phyloP scores from a whole-genome alignment of 352 stramenopile genomes.

The Pythium insidiosum region DNA sequence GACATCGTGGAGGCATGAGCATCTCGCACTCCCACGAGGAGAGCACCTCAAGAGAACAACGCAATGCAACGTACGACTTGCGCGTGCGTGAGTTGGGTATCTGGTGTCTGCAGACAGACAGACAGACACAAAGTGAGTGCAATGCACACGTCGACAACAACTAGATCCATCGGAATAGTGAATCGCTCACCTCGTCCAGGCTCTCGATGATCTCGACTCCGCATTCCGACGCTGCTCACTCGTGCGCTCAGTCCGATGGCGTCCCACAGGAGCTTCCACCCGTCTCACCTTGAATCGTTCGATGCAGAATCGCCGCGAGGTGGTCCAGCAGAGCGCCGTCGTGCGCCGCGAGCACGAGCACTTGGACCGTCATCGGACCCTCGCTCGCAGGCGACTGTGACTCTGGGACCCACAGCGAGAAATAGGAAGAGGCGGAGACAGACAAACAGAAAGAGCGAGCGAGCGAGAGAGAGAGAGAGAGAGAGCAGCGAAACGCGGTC shows the following conservation, averaged over 20 bases:
- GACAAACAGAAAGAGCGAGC: too few relatives aligned
- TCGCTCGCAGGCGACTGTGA: neutral
- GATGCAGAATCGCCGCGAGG: constrained; percentile 1
- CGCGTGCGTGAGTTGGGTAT: neutral
- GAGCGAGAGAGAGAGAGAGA: too few relatives aligned
- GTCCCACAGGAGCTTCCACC: neutral
- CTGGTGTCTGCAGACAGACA: neutral
- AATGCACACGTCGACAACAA: too few relatives aligned
- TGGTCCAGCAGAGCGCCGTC: constrained; percentile 4
- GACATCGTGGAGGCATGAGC: too few relatives aligned
- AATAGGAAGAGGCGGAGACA: too few relatives aligned
- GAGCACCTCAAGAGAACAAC: too few relatives aligned
- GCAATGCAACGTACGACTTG: neutral
- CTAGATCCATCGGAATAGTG: too few relatives aligned
- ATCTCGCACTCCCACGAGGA: too few relatives aligned
- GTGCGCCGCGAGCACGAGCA: constrained; percentile 7
- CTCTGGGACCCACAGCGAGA: neutral
- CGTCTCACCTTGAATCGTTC: constrained; percentile 1
- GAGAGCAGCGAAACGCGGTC: too few relatives aligned
- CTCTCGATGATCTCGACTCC: too few relatives aligned
- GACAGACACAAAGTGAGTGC: too few relatives aligned
- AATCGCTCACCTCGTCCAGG: too few relatives aligned
- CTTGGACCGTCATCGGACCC: constrained; percentile 1
- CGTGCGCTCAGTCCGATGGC: neutral
- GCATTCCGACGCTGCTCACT: neutral